Evolutionary conservation across 257 asterid genomes (phyloP), one percentile per base, ranked within the genome.

Genomic region (Avicennia marina): DNA sequence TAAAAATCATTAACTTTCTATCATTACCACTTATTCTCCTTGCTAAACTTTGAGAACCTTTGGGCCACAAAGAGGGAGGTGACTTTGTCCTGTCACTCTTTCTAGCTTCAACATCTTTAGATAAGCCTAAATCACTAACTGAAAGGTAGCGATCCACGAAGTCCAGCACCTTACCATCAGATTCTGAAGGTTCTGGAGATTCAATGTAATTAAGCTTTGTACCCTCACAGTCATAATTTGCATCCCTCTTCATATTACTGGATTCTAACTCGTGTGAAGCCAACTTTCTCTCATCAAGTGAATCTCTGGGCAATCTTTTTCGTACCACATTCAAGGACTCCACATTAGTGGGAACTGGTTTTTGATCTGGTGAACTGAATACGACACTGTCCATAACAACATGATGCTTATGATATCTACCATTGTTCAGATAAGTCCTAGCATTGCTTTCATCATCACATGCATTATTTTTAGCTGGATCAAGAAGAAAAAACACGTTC

Each of bases 71-170:
- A 55, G 66, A 20, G 11, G 89, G 84, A 66, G 84, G 84, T 39
- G 89, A 81, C 29, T 47, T 56, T 17, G 64, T 45, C 43, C 62
- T 54, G 25, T 62, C 53, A 20, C 45, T 43, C 42, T 22, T 70
- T 67, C 58, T 57, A 53, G 26, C 21, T 61, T 64, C 60, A 44
- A 62, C 32, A 42, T 73, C 72, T 52, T 61, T 70, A 51, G 22
- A 25, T 16, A 71, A 62, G 58, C 68, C 66, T 25, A 70, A 67
- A 64, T 73, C 72, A 69, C 59, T 73, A 53, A 43, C 60, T 46
- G 86, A 77, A 29, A 90, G 79, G 70, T 75, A 90, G 42, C 56
- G 81, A 66, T 90, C 86, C 2, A 90, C 83, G 61, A 82, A 87
- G 3, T 66, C 76, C 54, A 84, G 72, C 70, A 89, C 93, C 48